These are phyloP conservation scores for Boletus reticulatus DNA, from an alignment of 768 basidiomycete genomes.

Conservation along the genomic window DNA sequence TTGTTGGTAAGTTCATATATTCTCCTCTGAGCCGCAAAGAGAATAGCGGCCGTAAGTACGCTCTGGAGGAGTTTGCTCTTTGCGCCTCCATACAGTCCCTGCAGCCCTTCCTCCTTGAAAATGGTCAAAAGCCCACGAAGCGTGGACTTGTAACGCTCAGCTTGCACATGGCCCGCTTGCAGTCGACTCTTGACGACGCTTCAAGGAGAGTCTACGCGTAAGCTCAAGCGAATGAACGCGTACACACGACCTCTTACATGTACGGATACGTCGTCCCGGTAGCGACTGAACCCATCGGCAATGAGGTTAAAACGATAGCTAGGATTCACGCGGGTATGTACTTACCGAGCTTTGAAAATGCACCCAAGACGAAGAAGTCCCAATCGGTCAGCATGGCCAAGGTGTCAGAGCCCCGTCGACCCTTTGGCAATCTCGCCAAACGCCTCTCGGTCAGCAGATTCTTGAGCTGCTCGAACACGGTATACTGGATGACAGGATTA, in stretches of 20 bases:
- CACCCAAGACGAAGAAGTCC: constrained; percentile 96
- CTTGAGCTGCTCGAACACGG: constrained; percentile 92
- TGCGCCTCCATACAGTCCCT: constrained; percentile 85
- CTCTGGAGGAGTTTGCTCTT: constrained; percentile 88
- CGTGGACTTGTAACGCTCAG: constrained; percentile 72
- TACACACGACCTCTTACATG: constrained; percentile 43
- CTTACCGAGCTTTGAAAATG: constrained; percentile 84
- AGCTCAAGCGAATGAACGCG: background rate
- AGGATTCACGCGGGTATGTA: background rate
- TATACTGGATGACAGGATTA: constrained; percentile 95
- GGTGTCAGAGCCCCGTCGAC: constrained; percentile 38
- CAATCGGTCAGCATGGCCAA: constrained; percentile 66
- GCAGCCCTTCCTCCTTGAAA: constrained; percentile 72
- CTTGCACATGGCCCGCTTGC: constrained; percentile 69
- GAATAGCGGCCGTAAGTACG: constrained; percentile 89
- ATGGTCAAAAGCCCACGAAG: constrained; percentile 78
- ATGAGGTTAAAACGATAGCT: background rate
- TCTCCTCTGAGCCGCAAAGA: constrained; percentile 87
- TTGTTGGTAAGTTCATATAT: constrained; percentile 71
- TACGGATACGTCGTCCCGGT: constrained; percentile 70
- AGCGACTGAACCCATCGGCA: constrained; percentile 36
- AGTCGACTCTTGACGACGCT: constrained; percentile 76
- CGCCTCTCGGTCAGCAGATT: constrained; percentile 70
- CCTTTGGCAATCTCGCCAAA: constrained; percentile 48
- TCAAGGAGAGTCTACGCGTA: background rate